Percentiles rank a stretch among this genome's conserved stretches.
Evolutionary conservation across 495 filamentous ascomycete genomes (phyloP).

Genomic region (Thermochaetoides thermophila): DNA sequence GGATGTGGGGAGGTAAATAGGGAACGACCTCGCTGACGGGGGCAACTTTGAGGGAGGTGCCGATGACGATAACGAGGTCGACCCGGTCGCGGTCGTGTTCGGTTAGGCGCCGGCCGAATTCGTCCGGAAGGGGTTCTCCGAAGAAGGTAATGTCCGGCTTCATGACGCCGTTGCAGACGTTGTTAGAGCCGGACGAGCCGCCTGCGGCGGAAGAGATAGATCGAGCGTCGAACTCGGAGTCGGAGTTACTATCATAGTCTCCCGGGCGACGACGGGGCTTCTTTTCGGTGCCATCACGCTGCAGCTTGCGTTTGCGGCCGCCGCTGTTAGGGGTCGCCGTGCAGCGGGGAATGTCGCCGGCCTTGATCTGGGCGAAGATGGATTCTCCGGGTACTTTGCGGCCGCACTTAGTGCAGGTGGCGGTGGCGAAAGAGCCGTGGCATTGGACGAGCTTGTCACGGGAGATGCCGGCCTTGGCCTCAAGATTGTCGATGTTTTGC

Average conservation of each 20-base stretch:
- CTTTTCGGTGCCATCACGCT: conserved; percentile 43
- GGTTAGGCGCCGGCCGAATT: conserved; percentile 68
- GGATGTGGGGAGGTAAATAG: conserved; percentile 59
- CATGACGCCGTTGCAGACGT: conserved; percentile 55
- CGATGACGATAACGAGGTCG: conserved; percentile 93
- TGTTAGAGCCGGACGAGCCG: neutral
- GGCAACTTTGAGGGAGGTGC: conserved; percentile 90
- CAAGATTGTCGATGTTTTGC: conserved; percentile 97
- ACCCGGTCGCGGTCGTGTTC: conserved; percentile 63
- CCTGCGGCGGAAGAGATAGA: conserved; percentile 26
- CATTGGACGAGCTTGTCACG: conserved; percentile 86
- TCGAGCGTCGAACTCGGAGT: conserved; percentile 53
- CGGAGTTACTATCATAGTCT: conserved; percentile 57
- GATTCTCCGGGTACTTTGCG: conserved; percentile 57
- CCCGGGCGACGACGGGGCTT: conserved; percentile 38
- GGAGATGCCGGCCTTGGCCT: conserved; percentile 69
- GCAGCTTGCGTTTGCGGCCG: conserved; percentile 59
- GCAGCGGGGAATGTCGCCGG: conserved; percentile 55
- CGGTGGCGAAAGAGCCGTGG: conserved; percentile 88
- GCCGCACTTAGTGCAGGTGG: conserved; percentile 73
- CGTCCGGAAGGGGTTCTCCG: conserved; percentile 71
- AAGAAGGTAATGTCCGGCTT: conserved; percentile 99
- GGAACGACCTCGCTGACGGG: conserved; percentile 85
- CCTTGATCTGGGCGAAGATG: conserved; percentile 66
- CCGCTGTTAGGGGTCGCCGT: conserved; percentile 11